phyloP scores from a whole-genome alignment of 768 basidiomycete species.

The Agrocybe chaxingu region DNA sequence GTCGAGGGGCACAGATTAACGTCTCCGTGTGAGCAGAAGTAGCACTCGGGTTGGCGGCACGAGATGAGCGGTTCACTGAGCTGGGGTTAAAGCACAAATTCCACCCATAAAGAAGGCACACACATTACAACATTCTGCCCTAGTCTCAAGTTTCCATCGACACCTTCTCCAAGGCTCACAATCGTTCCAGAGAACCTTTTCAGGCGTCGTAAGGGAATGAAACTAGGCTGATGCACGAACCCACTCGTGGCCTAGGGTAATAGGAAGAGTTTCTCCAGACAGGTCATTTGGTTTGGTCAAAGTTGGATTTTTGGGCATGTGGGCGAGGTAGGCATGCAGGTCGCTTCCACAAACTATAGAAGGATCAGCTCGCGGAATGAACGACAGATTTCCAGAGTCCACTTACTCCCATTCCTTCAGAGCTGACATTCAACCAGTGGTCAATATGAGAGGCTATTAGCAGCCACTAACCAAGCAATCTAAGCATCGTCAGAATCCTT shows the following conservation, averaged over 20 bases:
- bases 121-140: slow-evolving; percentile 34
- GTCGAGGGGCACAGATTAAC: slow-evolving; percentile 30
- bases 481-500: slow-evolving; percentile 2
- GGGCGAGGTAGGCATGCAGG: slow-evolving; percentile 37
- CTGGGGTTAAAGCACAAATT: background rate
- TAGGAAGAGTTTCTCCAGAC: slow-evolving; percentile 37
- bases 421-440: background rate
- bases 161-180: slow-evolving; percentile 28
- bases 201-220: background rate
- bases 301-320: slow-evolving; percentile 27
- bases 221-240: slow-evolving; percentile 1
- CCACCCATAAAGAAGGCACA: slow-evolving; percentile 1
- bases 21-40: slow-evolving; percentile 27
- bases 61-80: slow-evolving; percentile 40
- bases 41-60: slow-evolving; percentile 33
- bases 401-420: slow-evolving; percentile 29
- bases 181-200: slow-evolving; percentile 33
- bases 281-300: slow-evolving; percentile 28
- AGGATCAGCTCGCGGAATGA: background rate
- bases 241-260: slow-evolving; percentile 46
- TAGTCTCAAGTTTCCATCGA: slow-evolving; percentile 29
- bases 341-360: slow-evolving; percentile 43
- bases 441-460: background rate
- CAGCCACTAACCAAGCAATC: slow-evolving; percentile 25
- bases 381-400: background rate